Evolutionary conservation across 768 basidiomycete species (phyloP).

Genomic region (Coprinopsis sp.): DNA sequence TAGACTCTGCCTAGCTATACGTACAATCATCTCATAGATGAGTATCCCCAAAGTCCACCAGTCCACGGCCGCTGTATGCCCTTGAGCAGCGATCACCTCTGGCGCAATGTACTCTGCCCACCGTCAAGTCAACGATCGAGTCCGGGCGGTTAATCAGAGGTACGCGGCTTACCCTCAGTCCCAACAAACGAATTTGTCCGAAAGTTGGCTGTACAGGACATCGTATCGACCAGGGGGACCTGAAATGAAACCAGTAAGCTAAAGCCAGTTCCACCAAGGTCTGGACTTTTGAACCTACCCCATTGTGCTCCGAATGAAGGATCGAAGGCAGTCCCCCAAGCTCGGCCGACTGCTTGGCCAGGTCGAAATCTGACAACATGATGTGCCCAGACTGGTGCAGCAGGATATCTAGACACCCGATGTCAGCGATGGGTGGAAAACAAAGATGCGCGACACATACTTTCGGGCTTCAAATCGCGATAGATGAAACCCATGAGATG

Average conservation of each 20-base stretch:
- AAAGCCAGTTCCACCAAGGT: conserved; percentile 3
- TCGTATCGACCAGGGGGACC: conserved; percentile 93
- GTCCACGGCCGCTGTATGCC: conserved; percentile 97
- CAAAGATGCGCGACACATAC: conserved; percentile 48
- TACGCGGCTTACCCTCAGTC: conserved; percentile 74
- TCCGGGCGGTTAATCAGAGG: conserved; percentile 12
- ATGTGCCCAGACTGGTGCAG: conserved; percentile 98
- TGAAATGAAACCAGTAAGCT: conserved; percentile 26
- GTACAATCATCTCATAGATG: conserved; percentile 98
- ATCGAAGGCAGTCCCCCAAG: conserved; percentile 82
- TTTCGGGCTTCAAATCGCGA: conserved; percentile 98
- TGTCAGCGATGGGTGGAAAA: conserved; percentile 7
- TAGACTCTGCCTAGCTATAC: conserved; percentile 38
- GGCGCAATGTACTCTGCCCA: conserved; percentile 94
- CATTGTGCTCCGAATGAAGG: conserved; percentile 85
- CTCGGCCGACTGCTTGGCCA: conserved; percentile 92
- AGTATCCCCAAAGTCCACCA: conserved; percentile 99
- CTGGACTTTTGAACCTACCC: conserved; percentile 48
- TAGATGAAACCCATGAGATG: conserved; percentile 99
- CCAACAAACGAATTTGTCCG: conserved; percentile 99
- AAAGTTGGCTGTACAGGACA: conserved; percentile 96
- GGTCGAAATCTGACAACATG: conserved; percentile 98
- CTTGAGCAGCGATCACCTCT: conserved; percentile 94
- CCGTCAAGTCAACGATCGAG: conserved; percentile 19
- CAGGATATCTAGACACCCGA: conserved; percentile 71